Conservation (phyloP, 306 rosid genomes). For the Neltuma alba region DNA sequence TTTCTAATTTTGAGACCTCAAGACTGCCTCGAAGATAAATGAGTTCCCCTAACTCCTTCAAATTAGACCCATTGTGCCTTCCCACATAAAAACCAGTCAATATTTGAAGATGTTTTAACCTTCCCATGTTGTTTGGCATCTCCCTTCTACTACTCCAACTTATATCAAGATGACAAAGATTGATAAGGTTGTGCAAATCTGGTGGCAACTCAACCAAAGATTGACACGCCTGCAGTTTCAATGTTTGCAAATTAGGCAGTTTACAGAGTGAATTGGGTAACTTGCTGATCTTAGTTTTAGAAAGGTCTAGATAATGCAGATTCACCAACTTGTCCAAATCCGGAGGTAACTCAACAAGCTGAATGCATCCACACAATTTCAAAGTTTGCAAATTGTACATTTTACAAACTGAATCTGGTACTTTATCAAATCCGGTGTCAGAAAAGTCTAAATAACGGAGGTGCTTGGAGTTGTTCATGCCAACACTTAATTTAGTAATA, state of each 20-base stretch:
- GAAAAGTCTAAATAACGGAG: not conserved
- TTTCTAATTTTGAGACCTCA: not conserved
- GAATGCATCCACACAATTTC: not conserved
- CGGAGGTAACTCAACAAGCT: not conserved
- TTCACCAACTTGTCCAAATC: not conserved
- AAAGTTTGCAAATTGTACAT: not conserved
- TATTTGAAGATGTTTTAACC: not conserved
- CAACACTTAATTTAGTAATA: not conserved
- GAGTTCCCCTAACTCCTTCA: not conserved
- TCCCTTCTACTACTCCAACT: not conserved
- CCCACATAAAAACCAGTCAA: not conserved
- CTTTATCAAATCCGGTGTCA: not conserved
- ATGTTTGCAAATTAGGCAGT: not conserved
- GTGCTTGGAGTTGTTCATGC: not conserved
- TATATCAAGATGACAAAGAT: not conserved
- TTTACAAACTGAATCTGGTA: not conserved
- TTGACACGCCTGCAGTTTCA: not conserved
- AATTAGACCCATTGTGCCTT: not conserved
- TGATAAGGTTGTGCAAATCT: not conserved
- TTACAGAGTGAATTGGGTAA: not conserved
- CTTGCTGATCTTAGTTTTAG: not conserved
- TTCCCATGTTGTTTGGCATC: not conserved
- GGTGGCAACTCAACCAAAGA: not conserved
- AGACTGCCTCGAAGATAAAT: slow-evolving; percentile 23
- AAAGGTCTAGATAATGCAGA: not conserved